These are phyloP conservation scores for Lachancea nothofagi DNA, from an alignment of 805 yeast species.

Conservation along the genomic window DNA sequence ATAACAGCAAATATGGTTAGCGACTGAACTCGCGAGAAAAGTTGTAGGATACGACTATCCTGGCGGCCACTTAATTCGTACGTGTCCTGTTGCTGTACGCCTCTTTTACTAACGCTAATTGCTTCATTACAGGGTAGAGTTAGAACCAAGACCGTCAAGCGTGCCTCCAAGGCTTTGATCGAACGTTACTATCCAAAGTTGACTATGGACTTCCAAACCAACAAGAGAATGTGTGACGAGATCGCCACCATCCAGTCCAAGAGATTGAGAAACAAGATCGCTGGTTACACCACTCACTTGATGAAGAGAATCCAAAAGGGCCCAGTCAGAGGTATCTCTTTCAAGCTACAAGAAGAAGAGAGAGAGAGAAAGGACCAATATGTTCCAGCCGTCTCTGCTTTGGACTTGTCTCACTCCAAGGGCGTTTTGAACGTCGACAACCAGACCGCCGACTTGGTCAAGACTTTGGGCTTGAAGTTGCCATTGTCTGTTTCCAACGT, in stretches of 20 bases:
- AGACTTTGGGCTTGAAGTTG: constrained; percentile 85
- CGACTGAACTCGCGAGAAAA: too few relatives aligned
- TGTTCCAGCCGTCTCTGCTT: constrained; percentile 99
- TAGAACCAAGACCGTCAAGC: constrained; percentile 99
- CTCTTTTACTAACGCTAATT: constrained; percentile 19
- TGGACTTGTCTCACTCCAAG: constrained; percentile 94
- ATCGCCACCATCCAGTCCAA: constrained; percentile 98
- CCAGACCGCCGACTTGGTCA: constrained; percentile 93
- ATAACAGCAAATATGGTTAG: too few relatives aligned
- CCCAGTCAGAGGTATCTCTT: constrained; percentile 99
- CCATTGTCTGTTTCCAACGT: constrained; percentile 82
- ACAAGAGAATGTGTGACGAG: constrained; percentile 98
- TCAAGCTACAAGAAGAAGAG: constrained; percentile 99
- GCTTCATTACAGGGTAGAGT: constrained; percentile 82
- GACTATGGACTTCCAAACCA: constrained; percentile 98
- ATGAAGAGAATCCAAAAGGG: constrained; percentile 99
- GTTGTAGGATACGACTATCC: too few relatives aligned
- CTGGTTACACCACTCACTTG: constrained; percentile 99
- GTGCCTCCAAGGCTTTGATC: constrained; percentile 99
- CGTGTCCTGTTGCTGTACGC: too few relatives aligned
- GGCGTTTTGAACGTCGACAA: constrained; percentile 95
- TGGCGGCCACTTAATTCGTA: too few relatives aligned
- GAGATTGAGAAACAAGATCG: constrained; percentile 99
- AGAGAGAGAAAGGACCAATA: constrained; percentile 99
- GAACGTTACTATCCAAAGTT: constrained; percentile 99